Percentiles rank a stretch among this genome's conserved stretches.
Evolutionary conservation across 2,329 filamentous ascomycete species (phyloP).

Genomic region (Metarhizium brunneum): DNA sequence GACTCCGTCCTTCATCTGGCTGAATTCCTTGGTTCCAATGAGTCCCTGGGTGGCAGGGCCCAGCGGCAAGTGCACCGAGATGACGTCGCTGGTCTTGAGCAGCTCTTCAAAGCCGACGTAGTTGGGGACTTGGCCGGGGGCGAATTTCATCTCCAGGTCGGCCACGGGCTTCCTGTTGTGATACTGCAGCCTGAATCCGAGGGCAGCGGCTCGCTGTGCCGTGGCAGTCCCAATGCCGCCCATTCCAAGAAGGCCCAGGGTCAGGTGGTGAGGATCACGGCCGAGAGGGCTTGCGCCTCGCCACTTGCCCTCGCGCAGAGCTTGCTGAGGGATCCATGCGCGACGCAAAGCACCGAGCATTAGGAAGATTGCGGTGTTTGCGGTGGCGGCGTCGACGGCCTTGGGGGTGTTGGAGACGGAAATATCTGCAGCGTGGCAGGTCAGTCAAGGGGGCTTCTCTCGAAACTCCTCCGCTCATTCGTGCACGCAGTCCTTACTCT

Average conservation of each 20-base stretch:
- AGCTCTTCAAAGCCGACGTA: conserved; percentile 47
- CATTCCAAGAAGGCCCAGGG: conserved; percentile 48
- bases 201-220: conserved; percentile 38
- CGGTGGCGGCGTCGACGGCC: conserved; percentile 60
- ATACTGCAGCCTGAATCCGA: conserved; percentile 50
- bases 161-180: conserved; percentile 38
- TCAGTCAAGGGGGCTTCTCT: background rate
- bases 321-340: conserved; percentile 51
- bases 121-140: background rate
- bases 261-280: conserved; percentile 60
- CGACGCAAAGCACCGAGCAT: conserved; percentile 60
- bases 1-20: conserved; percentile 44
- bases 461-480: background rate
- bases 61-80: conserved; percentile 44
- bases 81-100: conserved; percentile 41
- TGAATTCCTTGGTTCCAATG: conserved; percentile 39
- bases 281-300: conserved; percentile 40
- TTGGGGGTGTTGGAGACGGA: conserved; percentile 59
- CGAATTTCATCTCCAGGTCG: conserved; percentile 31
- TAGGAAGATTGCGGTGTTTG: conserved; percentile 61
- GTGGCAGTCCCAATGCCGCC: conserved; percentile 46
- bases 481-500: conserved; percentile 1
- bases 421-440: conserved; percentile 23
- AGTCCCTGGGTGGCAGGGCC: conserved; percentile 41
- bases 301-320: conserved; percentile 51